Conservation (phyloP, 345 rosid genomes). For the Jatropha curcas region DNA sequence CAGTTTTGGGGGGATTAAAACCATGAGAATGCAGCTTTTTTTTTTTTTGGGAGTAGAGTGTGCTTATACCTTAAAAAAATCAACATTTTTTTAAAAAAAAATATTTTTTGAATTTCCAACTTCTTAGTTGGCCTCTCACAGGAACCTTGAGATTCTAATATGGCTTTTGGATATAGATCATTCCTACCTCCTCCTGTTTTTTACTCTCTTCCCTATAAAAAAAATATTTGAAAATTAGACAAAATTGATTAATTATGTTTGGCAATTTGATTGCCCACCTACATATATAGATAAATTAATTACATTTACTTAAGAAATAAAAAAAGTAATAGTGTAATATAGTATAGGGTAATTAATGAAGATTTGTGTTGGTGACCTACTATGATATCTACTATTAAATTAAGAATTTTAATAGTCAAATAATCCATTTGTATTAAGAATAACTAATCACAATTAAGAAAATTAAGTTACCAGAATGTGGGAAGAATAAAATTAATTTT, state of each 20-base stretch:
- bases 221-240: no score
- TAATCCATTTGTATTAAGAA: neutral
- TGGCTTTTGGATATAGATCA: neutral
- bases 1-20: conserved; percentile 13
- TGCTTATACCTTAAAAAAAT: conserved; percentile 19
- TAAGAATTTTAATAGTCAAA: no score
- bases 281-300: neutral
- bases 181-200: neutral
- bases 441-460: conserved; percentile 12
- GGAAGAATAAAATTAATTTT: conserved; percentile 18
- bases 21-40: conserved; percentile 10
- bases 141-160: conserved; percentile 24
- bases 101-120: conserved; percentile 4
- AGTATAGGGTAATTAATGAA: no score
- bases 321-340: no score
- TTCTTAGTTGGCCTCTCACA: neutral
- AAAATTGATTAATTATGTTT: neutral
- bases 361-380: no score
- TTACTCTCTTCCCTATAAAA: neutral
- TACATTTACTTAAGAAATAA: conserved; percentile 4
- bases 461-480: conserved; percentile 22
- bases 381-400: no score
- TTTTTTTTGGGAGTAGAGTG: neutral
- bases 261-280: no score
- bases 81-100: conserved; percentile 3